Base-by-base conservation (phyloP, 208 protist species). In the Porcisia deanei region DNA sequence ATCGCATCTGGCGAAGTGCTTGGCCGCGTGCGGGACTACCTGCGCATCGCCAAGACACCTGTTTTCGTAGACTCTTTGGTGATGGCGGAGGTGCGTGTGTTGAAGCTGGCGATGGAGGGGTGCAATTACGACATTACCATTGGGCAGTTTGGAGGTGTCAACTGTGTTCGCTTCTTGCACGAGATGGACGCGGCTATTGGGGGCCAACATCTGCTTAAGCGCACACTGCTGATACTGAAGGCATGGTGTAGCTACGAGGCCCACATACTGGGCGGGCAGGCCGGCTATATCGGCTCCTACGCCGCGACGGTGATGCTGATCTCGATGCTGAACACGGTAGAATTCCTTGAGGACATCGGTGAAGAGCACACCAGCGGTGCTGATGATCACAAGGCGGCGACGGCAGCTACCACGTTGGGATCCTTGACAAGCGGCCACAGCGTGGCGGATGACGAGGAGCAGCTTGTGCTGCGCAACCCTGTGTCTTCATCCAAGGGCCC, bases 191-290 rank as follows among this genome's bases (percentile, higher is more conserved):
- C 82, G 30, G 79, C 72, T 12, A 89, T 98, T 45, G 94, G 94
- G 12, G 78, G 83, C 47, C 64, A 91, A 47, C 94, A 97, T 77
- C 75, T 98, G 55, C 85, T 98, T 47, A 98, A 98, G 88, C 84
- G 93, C 30, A 95, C 93, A 18, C 79, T 98, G 49, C 76, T 98
- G 60, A 76, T 98, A 30, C 75, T 98, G 30, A 98, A 98, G 82
- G 82, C 90, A 66, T 98, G 96, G 95, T 93, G 87, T 77, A 88
- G 82, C 79, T 98, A 97, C 79, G 95, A 98, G 79, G 88, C 91
- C 1, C 90, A 94, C 75, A 84, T 97, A n/a, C 85, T 98, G 16
- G 94, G 94, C 67, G 90, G 91, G 14, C 90, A 97, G 71, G 91
- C 86, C 55, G 94, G 96, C 30, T 91, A 98, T 68, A 88, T 98